Evolutionary conservation across 345 rosid species (phyloP).

Genomic region (Durio zibethinus): DNA sequence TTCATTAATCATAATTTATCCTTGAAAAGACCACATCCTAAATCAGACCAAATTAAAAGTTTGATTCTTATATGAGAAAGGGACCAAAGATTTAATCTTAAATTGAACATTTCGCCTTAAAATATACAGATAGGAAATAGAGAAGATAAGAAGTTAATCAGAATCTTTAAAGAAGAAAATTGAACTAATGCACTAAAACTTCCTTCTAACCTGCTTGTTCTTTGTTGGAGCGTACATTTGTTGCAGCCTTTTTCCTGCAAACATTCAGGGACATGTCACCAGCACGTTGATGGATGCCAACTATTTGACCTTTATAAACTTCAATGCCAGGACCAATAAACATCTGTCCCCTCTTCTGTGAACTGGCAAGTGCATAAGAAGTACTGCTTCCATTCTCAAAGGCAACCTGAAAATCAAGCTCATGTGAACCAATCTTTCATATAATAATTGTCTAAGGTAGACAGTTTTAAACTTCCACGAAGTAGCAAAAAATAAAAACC

Average conservation of each 20-base stretch:
- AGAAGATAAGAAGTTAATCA: background rate
- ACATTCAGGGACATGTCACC: constrained; percentile 80
- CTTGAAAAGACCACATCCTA: no score
- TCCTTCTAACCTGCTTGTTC: constrained; percentile 62
- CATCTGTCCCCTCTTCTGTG: constrained; percentile 33
- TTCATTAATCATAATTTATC: background rate
- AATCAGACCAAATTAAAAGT: no score
- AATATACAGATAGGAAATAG: background rate
- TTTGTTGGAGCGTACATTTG: constrained; percentile 88
- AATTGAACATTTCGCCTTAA: no score
- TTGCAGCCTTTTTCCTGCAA: constrained; percentile 96
- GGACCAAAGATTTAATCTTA: no score
- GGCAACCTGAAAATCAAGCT: constrained; percentile 67
- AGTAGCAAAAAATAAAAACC: background rate
- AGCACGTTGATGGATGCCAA: constrained; percentile 90
- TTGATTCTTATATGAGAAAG: no score
- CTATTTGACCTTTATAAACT: constrained; percentile 88
- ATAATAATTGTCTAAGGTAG: background rate
- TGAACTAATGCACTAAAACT: background rate
- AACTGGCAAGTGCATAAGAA: constrained; percentile 61
- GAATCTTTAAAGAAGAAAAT: constrained; percentile 1
- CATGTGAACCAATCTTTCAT: background rate
- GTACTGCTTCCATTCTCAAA: constrained; percentile 83
- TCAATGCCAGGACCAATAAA: constrained; percentile 79
- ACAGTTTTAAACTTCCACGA: background rate